phyloP scores from a whole-genome alignment of 495 filamentous ascomycete genomes.

The Podospora bellae-mahoneyi region DNA sequence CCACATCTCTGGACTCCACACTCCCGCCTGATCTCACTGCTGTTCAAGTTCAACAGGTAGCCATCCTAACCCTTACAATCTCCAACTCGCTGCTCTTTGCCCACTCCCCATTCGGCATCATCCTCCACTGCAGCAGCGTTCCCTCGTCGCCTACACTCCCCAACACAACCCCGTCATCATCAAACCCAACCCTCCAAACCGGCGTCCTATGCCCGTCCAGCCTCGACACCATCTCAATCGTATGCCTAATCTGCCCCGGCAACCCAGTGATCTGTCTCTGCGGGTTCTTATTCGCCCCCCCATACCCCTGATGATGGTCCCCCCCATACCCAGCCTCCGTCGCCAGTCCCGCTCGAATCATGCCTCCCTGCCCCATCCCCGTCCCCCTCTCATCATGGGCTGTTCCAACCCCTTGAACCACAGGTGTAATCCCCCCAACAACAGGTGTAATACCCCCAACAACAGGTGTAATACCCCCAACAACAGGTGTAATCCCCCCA shows the following conservation, averaged over 20 bases:
- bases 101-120: constrained; percentile 52
- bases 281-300: neutral
- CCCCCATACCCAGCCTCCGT: neutral
- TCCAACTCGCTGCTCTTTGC: constrained; percentile 53
- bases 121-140: constrained; percentile 55
- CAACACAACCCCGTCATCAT: constrained; percentile 58
- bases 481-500: neutral
- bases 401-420: neutral
- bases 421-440: neutral
- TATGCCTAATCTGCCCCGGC: constrained; percentile 47
- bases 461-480: too few species aligned
- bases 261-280: constrained; percentile 34
- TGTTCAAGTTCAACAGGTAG: constrained; percentile 28
- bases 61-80: constrained; percentile 51
- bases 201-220: constrained; percentile 54
- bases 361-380: neutral
- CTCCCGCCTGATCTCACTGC: neutral
- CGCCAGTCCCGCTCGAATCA: neutral
- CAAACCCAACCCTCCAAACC: constrained; percentile 60
- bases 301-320: neutral
- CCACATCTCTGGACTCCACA: neutral
- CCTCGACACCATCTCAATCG: constrained; percentile 48
- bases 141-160: constrained; percentile 61
- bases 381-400: neutral
- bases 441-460: neutral